Evolutionary conservation across 177 flowering plant genomes (phyloP).

Genomic region (Tripterygium wilfordii): DNA sequence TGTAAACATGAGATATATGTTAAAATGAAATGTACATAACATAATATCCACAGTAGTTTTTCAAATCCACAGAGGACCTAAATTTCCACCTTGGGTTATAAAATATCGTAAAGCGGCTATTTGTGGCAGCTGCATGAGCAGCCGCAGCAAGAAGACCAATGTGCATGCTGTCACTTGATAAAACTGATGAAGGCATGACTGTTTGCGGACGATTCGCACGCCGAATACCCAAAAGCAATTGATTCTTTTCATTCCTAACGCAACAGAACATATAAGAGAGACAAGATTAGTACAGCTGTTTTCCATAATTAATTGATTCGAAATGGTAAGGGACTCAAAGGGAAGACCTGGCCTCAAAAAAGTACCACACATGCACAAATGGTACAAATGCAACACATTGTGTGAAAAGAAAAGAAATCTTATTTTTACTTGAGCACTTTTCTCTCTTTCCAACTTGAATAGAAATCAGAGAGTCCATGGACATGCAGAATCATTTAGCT

Average conservation of each 20-base stretch:
- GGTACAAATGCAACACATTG: too few relatives aligned
- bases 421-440: too few relatives aligned
- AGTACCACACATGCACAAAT: too few relatives aligned
- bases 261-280: not conserved
- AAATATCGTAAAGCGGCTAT: constrained; percentile 77
- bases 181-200: constrained; percentile 80
- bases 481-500: too few relatives aligned
- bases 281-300: not conserved
- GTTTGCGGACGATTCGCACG: constrained; percentile 80
- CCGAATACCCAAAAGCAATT: constrained; percentile 70
- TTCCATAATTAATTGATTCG: too few relatives aligned
- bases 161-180: constrained; percentile 91
- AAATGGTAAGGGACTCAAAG: too few relatives aligned
- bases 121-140: constrained; percentile 83
- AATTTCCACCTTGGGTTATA: constrained; percentile 64
- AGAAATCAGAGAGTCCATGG: too few relatives aligned
- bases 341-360: too few relatives aligned
- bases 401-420: too few relatives aligned
- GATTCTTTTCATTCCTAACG: constrained; percentile 73
- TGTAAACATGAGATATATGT: not conserved
- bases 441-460: too few relatives aligned
- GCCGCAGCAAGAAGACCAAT: constrained; percentile 91
- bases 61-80: not conserved
- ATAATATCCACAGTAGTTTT: not conserved
- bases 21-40: not conserved